A percentile compares a stretch with the other conserved stretches of the same genome.
These are phyloP conservation scores for Mucor velutinosus DNA, from an alignment of 371 early-diverging fungal species.

Conservation along the genomic window DNA sequence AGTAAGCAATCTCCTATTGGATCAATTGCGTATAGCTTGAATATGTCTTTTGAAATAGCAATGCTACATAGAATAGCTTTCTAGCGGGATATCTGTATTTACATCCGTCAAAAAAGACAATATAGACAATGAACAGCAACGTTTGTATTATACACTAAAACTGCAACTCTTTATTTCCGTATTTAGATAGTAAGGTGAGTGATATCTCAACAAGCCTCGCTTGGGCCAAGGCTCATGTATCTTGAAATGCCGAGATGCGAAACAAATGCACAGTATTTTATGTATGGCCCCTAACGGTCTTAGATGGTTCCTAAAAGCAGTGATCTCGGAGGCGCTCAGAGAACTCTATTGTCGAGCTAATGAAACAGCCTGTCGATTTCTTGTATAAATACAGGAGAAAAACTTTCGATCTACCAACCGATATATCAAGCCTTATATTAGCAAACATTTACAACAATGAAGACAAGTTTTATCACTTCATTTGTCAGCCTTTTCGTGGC, in stretches of 20 bases:
- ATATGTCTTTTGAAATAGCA: neutral
- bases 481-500: neutral
- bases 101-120: neutral
- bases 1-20: neutral
- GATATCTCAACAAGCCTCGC: neutral
- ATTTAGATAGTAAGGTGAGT: neutral
- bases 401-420: neutral
- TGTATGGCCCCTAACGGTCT: neutral
- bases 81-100: neutral
- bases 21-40: neutral
- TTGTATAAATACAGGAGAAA: neutral
- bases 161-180: neutral
- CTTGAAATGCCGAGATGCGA: neutral
- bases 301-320: neutral
- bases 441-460: neutral
- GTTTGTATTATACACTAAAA: neutral
- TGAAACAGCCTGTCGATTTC: neutral
- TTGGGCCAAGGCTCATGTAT: neutral
- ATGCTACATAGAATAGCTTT: neutral
- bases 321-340: neutral
- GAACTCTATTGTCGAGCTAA: neutral
- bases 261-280: neutral
- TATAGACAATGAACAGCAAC: neutral
- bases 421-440: neutral
- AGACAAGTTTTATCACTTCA: neutral